Base-by-base conservation (phyloP, 148 eudicot genomes). In the Rhododendron vialii region DNA sequence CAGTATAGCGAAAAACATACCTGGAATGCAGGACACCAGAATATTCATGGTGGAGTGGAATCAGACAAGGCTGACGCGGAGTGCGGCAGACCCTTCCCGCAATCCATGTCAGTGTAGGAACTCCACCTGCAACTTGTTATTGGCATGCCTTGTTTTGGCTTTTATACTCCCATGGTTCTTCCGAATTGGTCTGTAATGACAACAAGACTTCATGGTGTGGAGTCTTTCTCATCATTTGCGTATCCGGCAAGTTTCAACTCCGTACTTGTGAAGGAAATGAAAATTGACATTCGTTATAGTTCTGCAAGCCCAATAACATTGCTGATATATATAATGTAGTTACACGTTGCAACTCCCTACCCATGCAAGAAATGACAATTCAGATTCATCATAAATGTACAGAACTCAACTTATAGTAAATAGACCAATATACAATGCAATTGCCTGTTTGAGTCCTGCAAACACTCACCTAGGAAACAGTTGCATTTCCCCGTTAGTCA, bases 131-230 rank as follows among this genome's bases (percentile, higher is more conserved):
- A 90, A 89, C 82, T 69, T 92, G 65, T 22, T 92, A 18, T 67
- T 92, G 35, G 90, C 86, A 22, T 86, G 78, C 61, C 10, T 92
- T 47, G 78, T 90, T 11, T 36, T 89, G 18, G 90, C 89, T 22
- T 90, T 92, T 77, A 26, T 89, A 14, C 48, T 92, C 6, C 90
- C 93, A 28, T 92, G 92, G 93, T 83, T 87, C 12, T 74, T 92
- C 45, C 89, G 89, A 43, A 28, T 47, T 35, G 5, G 35, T 11
- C 81, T 50, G 47, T 36, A 78, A 69, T 85, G 79, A 28, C 73
- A 33, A 81, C 2, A 17, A 51, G 38, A 81, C 41, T 30, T 81
- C 43, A 30, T 50, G 83, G 41, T 48, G n/a, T 18, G 38, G 41
- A 7, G 61, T 51, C 82, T 28, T n/a, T 47, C 9, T 26, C 14